Percentiles rank a stretch among this genome's conserved stretches.
These are phyloP conservation scores for Aspergillus fijiensis DNA, from an alignment of 2,329 filamentous ascomycete species.

Conservation along the genomic window DNA sequence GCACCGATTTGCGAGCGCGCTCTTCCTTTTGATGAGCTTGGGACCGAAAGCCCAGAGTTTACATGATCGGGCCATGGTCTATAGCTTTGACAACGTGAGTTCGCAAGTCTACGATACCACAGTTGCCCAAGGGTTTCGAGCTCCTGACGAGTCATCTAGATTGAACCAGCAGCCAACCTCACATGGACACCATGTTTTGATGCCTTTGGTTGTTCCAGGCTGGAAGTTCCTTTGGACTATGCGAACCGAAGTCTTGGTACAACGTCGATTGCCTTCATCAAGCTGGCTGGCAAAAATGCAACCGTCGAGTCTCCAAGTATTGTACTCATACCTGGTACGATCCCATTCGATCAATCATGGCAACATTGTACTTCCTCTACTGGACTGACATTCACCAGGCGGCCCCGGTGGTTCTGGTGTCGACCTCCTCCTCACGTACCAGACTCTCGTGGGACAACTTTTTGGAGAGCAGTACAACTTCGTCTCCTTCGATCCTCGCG, in stretches of 20 bases:
- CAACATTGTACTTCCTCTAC: background rate
- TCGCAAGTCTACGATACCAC: background rate
- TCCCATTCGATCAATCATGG: background rate
- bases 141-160: constrained; percentile 14
- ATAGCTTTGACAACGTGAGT: constrained; percentile 9
- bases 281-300: constrained; percentile 19
- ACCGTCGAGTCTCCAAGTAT: constrained; percentile 18
- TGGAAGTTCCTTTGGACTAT: constrained; percentile 18
- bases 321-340: constrained; percentile 17
- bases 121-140: background rate
- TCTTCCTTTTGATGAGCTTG: constrained; percentile 6
- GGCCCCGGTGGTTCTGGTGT: constrained; percentile 42
- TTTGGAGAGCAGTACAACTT: constrained; percentile 45
- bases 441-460: constrained; percentile 29
- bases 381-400: constrained; percentile 22
- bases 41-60: constrained; percentile 4
- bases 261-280: constrained; percentile 20
- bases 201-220: constrained; percentile 14
- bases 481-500: constrained; percentile 46
- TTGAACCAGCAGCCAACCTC: constrained; percentile 16
- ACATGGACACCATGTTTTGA: constrained; percentile 18
- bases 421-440: constrained; percentile 27
- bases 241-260: constrained; percentile 14
- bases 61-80: constrained; percentile 5
- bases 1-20: background rate